These are phyloP conservation scores for Alternaria ventricosa DNA, from an alignment of 2,329 filamentous ascomycete species.

Conservation along the genomic window DNA sequence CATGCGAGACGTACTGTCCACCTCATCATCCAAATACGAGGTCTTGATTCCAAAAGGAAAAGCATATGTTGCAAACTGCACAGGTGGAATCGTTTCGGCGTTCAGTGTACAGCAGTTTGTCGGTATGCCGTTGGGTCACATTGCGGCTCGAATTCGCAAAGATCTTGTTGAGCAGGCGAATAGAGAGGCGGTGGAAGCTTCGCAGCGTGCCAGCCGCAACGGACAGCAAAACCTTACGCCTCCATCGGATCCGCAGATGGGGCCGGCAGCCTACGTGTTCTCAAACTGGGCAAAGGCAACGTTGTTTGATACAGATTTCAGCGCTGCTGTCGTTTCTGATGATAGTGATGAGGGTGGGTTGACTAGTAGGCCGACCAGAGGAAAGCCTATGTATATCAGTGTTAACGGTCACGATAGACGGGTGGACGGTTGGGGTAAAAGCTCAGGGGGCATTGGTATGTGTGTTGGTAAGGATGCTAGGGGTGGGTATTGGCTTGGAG, in stretches of 20 bases:
- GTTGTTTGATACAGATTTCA: conserved; percentile 24
- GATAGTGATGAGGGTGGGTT: too few species aligned
- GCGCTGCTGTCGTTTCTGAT: conserved; percentile 14
- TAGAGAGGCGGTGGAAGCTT: conserved; percentile 23
- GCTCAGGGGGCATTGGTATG: conserved; percentile 11
- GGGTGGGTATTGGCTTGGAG: conserved; percentile 27
- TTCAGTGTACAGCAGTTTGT: conserved; percentile 21
- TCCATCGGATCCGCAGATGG: not conserved
- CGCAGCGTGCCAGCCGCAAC: not conserved
- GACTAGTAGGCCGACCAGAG: not conserved
- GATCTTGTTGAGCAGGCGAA: conserved; percentile 26
- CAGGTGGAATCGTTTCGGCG: conserved; percentile 4
- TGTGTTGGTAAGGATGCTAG: conserved; percentile 23
- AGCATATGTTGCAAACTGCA: conserved; percentile 27
- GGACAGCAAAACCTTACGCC: not conserved
- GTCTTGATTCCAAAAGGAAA: conserved; percentile 15
- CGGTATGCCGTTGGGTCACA: conserved; percentile 21
- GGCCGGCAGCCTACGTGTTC: conserved; percentile 13
- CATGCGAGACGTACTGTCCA: conserved; percentile 25
- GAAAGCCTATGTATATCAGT: conserved; percentile 1
- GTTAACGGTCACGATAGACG: not conserved
- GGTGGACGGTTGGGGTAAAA: conserved; percentile 2
- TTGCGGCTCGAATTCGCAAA: conserved; percentile 30
- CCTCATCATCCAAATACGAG: conserved; percentile 7
- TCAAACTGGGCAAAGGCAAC: conserved; percentile 25